phyloP scores from a whole-genome alignment of 495 filamentous ascomycete species.

The Hypoxylon fuscum region DNA sequence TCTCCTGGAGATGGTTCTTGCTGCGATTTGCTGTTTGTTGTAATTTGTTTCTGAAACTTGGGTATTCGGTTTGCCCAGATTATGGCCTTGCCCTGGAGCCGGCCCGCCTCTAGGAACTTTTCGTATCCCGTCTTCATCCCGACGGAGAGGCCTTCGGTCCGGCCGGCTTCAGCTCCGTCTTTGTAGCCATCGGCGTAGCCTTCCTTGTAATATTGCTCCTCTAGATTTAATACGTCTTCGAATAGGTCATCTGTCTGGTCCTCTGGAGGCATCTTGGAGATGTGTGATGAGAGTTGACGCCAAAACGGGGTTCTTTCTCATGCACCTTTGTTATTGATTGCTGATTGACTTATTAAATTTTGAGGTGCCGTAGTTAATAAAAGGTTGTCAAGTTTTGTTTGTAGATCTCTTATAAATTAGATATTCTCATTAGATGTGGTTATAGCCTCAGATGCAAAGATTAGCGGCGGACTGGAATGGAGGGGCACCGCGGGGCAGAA shows the following conservation, averaged over 20 bases:
- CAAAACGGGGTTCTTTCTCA: too few relatives aligned
- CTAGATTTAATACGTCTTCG: slow-evolving; percentile 77
- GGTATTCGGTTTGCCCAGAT: slow-evolving; percentile 73
- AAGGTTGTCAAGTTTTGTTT: too few relatives aligned
- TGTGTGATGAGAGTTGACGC: not conserved
- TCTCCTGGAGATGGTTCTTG: slow-evolving; percentile 12
- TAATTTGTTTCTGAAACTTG: slow-evolving; percentile 21
- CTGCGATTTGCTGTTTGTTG: slow-evolving; percentile 22
- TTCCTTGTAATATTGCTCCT: slow-evolving; percentile 86
- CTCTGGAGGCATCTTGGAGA: slow-evolving; percentile 12
- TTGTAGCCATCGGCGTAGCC: slow-evolving; percentile 77
- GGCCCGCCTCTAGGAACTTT: slow-evolving; percentile 83
- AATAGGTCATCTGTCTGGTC: slow-evolving; percentile 62
- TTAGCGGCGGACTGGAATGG: slow-evolving; percentile 13
- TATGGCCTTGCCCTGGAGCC: slow-evolving; percentile 79
- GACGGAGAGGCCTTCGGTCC: slow-evolving; percentile 86
- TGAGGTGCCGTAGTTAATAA: too few relatives aligned
- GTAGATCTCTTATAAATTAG: too few relatives aligned
- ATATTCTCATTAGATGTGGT: too few relatives aligned
- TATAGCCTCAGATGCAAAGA: too few relatives aligned
- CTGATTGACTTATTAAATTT: too few relatives aligned
- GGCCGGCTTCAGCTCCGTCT: slow-evolving; percentile 83
- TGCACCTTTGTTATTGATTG: too few relatives aligned
- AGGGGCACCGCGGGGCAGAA: slow-evolving; percentile 26
- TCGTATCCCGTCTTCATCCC: slow-evolving; percentile 94